Conservation (phyloP, 2,329 filamentous ascomycete genomes). For the Aurifilum marmelostoma region DNA sequence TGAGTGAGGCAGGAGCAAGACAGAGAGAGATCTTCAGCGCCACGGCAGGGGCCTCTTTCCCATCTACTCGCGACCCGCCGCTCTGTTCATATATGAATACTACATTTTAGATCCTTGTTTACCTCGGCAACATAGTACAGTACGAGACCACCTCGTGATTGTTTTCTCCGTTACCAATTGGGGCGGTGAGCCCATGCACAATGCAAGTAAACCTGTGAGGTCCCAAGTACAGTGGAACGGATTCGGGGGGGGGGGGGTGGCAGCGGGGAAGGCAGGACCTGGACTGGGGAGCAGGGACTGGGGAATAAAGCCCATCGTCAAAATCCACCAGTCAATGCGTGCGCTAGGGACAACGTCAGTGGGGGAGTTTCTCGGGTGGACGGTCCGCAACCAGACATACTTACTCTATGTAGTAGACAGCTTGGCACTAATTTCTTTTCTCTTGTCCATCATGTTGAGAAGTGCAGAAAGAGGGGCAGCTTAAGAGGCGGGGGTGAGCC, state of each 20-base stretch:
- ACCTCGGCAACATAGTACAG: background rate
- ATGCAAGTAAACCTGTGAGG: background rate
- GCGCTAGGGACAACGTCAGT: constrained; percentile 3
- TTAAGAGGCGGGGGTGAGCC: background rate
- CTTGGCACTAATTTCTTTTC: background rate
- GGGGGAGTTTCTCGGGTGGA: background rate
- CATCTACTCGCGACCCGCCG: background rate
- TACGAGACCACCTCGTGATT: background rate
- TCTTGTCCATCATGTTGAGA: background rate
- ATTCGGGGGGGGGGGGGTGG: too few relatives aligned
- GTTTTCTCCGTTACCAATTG: background rate
- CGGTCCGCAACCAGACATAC: constrained; percentile 4
- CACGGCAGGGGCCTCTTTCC: background rate
- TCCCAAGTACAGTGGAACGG: constrained; percentile 2
- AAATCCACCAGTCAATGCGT: constrained; percentile 7
- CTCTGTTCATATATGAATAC: background rate
- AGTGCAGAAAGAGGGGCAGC: background rate
- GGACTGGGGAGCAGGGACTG: background rate
- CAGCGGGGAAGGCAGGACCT: constrained; percentile 11
- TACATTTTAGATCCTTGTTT: background rate
- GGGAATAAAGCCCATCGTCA: background rate
- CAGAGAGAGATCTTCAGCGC: background rate
- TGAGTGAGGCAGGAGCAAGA: background rate
- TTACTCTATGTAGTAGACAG: too few relatives aligned
- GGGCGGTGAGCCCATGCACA: background rate